Conservation (phyloP, 176 grass and related monocot species). For the Leersia perrieri region DNA sequence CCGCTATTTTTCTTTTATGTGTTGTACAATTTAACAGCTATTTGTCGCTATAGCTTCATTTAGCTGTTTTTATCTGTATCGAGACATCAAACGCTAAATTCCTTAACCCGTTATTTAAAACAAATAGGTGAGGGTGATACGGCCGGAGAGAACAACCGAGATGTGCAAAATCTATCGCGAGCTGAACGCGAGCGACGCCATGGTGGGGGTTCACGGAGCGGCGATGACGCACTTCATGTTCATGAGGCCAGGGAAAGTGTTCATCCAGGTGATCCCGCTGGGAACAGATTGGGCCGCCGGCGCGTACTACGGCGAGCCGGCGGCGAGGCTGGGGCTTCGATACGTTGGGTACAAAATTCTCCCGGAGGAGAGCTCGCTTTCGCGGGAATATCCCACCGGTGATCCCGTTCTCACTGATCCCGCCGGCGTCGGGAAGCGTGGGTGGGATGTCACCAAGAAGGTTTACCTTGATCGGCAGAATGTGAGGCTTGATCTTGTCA, state of each 20-base stretch:
- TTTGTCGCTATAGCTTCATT: no score
- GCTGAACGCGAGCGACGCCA: conserved; percentile 81
- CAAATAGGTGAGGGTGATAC: conserved; percentile 61
- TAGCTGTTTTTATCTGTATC: no score
- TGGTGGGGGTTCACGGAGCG: conserved; percentile 94
- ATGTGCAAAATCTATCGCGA: conserved; percentile 68
- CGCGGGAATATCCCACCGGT: conserved; percentile 48
- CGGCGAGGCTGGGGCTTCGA: conserved; percentile 45
- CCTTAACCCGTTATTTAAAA: no score
- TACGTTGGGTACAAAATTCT: conserved; percentile 79
- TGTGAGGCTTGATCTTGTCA: conserved; percentile 53
- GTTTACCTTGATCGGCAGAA: conserved; percentile 87
- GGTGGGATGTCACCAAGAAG: conserved; percentile 88
- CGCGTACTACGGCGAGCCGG: conserved; percentile 69
- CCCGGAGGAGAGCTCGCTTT: conserved; percentile 69
- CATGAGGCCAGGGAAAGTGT: conserved; percentile 73
- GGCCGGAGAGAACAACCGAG: conserved; percentile 57
- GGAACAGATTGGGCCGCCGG: conserved; percentile 70
- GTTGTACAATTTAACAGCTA: no score
- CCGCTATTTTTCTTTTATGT: no score
- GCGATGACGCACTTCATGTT: conserved; percentile 95
- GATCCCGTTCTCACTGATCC: conserved; percentile 84
- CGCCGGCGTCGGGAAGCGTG: conserved; percentile 50
- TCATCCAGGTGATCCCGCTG: conserved; percentile 83
- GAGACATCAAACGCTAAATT: no score